Conservation (phyloP, 495 filamentous ascomycete genomes). For the Penicillium lagena region DNA sequence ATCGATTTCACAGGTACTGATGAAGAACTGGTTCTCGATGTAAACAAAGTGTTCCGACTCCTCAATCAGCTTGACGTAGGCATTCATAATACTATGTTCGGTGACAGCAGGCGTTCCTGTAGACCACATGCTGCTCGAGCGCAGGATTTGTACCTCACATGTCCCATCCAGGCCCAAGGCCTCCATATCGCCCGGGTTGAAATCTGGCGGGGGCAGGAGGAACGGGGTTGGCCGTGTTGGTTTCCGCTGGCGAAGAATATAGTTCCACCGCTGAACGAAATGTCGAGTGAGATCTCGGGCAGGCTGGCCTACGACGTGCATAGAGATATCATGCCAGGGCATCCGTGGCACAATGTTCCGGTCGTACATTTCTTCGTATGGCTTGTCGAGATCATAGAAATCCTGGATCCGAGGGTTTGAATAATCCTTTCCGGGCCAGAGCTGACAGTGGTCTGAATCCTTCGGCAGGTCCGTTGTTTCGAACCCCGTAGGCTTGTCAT, state of each 20-base stretch:
- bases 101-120: constrained; percentile 74
- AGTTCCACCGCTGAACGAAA: constrained; percentile 99
- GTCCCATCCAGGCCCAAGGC: constrained; percentile 83
- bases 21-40: constrained; percentile 99
- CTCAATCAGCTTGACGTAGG: constrained; percentile 91
- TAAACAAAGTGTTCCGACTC: constrained; percentile 97
- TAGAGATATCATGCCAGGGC: constrained; percentile 98
- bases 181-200: constrained; percentile 76
- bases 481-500: constrained; percentile 94
- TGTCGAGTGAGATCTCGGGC: constrained; percentile 91
- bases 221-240: constrained; percentile 93
- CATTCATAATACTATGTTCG: constrained; percentile 92
- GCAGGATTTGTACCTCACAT: constrained; percentile 92
- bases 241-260: constrained; percentile 87
- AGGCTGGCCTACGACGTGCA: constrained; percentile 97
- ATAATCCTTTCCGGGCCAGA: constrained; percentile 98
- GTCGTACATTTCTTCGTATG: constrained; percentile 99
- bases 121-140: constrained; percentile 87
- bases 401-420: constrained; percentile 93
- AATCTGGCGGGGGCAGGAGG: constrained; percentile 88
- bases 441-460: constrained; percentile 89
- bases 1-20: constrained; percentile 85
- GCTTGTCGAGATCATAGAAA: constrained; percentile 88
- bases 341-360: constrained; percentile 80
- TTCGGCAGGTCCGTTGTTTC: constrained; percentile 69